Evolutionary conservation across 176 grass and related monocot genomes (phyloP), one percentile per base, ranked within the genome.

Genomic region (Hordeum marinum): DNA sequence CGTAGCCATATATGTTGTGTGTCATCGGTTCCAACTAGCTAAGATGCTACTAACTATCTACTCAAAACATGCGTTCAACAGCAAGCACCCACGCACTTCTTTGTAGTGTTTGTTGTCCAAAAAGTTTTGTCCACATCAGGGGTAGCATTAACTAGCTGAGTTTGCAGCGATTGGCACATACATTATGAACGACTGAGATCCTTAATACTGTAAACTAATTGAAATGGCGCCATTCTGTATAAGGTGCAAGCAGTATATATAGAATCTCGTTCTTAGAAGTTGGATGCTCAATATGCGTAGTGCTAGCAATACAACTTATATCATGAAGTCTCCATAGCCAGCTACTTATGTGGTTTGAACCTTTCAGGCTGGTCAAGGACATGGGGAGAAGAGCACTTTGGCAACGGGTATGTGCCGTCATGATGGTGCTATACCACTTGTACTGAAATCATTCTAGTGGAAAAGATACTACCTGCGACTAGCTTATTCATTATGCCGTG

Each of bases 301-400:
- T 4, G 1, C 31, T 70, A 72, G 2, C 3, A n/a, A 9, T 61
- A 17, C 57, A 65, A 34, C 27, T 7, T 48, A 48, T 40, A 36
- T 59, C 37, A 43, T 5, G 12, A 43, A 55, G 61, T 80, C n/a
- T 27, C 39, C 15, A 41, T 21, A 70, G 21, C 6, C 62, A 36
- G 21, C 18, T 42, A 63, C 52, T 84, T 40, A 57, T 83, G 46
- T 58, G 10, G 31, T 37, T 82, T 86, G 14, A 42, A 55, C 72
- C 61, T 88, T 92, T 17, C 88, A 99, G 96, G 96, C 24, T 99
- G 96, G 96, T 96, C 96, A 84, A 99, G 96, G 87, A 99, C 91
- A 31, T 99, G 96, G 96, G 96, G 96, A 75, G 93, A 96, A 86
- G 96, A 99, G 35, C 96, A 99, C 87, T 96, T 89, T 5, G 96